Base-by-base conservation (phyloP, 78 protist genomes). In the slime mould (Dictyostelium discoideum) region DNA sequence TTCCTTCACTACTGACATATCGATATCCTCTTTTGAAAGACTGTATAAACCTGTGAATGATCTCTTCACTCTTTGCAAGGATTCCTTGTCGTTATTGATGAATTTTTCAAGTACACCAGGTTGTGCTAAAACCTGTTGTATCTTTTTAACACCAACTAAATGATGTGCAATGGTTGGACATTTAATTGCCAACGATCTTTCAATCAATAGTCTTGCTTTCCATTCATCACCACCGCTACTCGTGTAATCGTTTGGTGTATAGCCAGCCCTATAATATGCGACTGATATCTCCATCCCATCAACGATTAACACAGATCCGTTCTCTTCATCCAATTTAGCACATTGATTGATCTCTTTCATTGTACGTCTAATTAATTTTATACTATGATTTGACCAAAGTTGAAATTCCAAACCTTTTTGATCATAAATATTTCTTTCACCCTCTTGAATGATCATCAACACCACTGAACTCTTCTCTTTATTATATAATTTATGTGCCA, bases 231-330 rank as follows among this genome's bases (percentile, higher is more conserved):
- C 97, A n/a, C n/a, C 22, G 20, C 87, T 74, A 6, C 87, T 26
- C 3, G 97, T 97, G 83, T 97, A 98, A 78, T 98, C 99, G 37
- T 39, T 50, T 5, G 99, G 99, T 20, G 97, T 81, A 85, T 98
- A 98, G 4, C 99, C 99, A 7, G 99, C 96, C 46, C 99, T 95
- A 86, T 60, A 98, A 84, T 98, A 98, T 26, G 93, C 93, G 9
- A 98, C 97, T 22, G 93, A 37, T 8, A 96, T 79, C 73, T 79
- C 97, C 4, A 20, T 4, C 3, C 93, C 98, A 76, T 95, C 96
- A 48, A n/a, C 16, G n/a, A 24, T 14, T 2, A 48, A 24, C n/a
- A 78, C 60, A 0, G n/a, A 63, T 10, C 26, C 7, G n/a, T 74
- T 72, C 6, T 1, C 40, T 60, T 44, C 93, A 74, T 69, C 80